phyloP scores from a whole-genome alignment of 805 yeast genomes.

The Clavispora carvajalis region DNA sequence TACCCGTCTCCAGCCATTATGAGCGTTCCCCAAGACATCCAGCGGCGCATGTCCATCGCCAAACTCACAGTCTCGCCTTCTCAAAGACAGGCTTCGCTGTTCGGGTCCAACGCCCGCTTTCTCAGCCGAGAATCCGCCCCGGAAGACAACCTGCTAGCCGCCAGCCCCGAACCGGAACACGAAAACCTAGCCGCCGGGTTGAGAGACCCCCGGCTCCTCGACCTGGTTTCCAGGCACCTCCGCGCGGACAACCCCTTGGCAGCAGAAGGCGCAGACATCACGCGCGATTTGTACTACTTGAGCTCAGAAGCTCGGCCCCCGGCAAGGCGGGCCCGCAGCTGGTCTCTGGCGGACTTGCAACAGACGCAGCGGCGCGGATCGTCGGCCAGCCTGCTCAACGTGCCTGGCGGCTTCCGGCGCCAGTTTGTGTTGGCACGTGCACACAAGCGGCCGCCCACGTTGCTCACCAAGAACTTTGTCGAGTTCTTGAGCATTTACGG shows the following conservation, averaged over 20 bases:
- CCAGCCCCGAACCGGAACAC: background rate
- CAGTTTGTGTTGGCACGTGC: slow-evolving; percentile 44
- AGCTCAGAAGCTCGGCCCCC: slow-evolving; percentile 4
- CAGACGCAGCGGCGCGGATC: slow-evolving; percentile 45
- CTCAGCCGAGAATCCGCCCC: slow-evolving; percentile 8
- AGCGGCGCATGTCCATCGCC: slow-evolving; percentile 12
- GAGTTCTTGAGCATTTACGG: slow-evolving; percentile 78
- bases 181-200: background rate
- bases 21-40: slow-evolving; percentile 15
- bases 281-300: slow-evolving; percentile 12
- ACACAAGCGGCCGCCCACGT: slow-evolving; percentile 30
- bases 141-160: slow-evolving; percentile 1
- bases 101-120: slow-evolving; percentile 9
- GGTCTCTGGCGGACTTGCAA: slow-evolving; percentile 10
- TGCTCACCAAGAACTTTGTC: slow-evolving; percentile 65
- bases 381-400: slow-evolving; percentile 60
- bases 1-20: slow-evolving; percentile 6
- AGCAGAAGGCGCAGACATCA: slow-evolving; percentile 16
- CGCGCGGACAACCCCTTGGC: slow-evolving; percentile 9
- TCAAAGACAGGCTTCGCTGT: slow-evolving; percentile 11
- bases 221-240: slow-evolving; percentile 12
- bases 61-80: slow-evolving; percentile 12
- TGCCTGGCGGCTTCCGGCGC: slow-evolving; percentile 81
- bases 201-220: slow-evolving; percentile 6
- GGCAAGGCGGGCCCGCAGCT: slow-evolving; percentile 11